These are phyloP conservation scores for Tylopilus sp. DNA, from an alignment of 1,284 basidiomycete species.

Conservation along the genomic window DNA sequence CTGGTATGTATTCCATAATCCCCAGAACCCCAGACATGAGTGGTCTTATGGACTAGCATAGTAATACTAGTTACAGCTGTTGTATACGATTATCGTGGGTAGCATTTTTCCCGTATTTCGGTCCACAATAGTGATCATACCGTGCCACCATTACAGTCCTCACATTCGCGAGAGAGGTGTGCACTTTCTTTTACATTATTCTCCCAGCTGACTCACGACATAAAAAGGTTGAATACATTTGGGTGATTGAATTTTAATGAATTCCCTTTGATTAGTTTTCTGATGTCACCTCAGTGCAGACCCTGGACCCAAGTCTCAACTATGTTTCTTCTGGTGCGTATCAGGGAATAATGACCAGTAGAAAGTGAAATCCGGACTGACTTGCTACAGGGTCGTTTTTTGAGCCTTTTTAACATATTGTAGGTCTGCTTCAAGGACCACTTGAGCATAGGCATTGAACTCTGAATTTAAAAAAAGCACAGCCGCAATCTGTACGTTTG, in stretches of 20 bases:
- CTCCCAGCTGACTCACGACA: neutral
- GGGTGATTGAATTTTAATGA: constrained; percentile 10
- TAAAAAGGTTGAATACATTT: constrained; percentile 19
- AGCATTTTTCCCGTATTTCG: neutral
- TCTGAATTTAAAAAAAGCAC: neutral
- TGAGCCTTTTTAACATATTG: neutral
- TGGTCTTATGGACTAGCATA: neutral
- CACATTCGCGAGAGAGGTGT: constrained; percentile 17
- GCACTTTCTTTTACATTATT: neutral
- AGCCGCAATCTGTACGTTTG: no score
- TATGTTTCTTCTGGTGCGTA: constrained; percentile 18
- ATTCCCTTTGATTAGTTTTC: neutral
- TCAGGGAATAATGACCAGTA: no score
- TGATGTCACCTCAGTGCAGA: neutral
- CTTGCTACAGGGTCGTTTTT: constrained; percentile 16
- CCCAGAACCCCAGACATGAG: no score
- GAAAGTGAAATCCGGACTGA: neutral
- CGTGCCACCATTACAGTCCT: constrained; percentile 1
- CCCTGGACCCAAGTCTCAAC: constrained; percentile 19
- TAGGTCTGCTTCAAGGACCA: neutral
- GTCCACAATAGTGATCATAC: no score
- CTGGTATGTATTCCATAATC: no score
- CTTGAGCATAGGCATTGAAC: no score
- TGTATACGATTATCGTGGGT: constrained; percentile 13
- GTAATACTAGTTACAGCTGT: constrained; percentile 12